phyloP scores from a whole-genome alignment of 306 rosid genomes.

The Cicer arietinum region DNA sequence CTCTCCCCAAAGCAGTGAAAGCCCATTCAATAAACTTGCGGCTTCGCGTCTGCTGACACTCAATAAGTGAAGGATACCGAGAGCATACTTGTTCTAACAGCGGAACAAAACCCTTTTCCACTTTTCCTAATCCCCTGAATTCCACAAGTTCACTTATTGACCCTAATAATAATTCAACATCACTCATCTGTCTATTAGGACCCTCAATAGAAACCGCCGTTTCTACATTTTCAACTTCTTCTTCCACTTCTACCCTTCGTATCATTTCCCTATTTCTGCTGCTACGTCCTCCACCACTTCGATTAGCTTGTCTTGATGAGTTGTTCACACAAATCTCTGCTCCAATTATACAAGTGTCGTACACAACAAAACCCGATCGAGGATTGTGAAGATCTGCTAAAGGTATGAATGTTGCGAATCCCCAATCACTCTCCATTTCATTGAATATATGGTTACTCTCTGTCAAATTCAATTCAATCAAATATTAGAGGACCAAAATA shows the following conservation, averaged over 20 bases:
- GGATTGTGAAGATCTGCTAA: neutral
- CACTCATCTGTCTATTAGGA: neutral
- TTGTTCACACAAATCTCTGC: neutral
- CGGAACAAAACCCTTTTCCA: slow-evolving; percentile 10
- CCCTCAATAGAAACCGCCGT: too few species aligned
- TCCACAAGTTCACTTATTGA: neutral
- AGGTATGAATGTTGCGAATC: neutral
- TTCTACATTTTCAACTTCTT: too few species aligned
- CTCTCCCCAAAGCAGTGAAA: slow-evolving; percentile 45
- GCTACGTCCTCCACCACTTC: neutral
- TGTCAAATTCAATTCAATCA: neutral
- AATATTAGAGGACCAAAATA: neutral
- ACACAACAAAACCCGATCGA: neutral
- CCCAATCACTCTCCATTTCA: neutral
- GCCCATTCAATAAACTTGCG: slow-evolving; percentile 39
- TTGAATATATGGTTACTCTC: neutral
- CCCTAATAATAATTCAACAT: neutral
- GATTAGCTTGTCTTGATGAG: neutral
- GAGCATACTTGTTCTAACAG: slow-evolving; percentile 32
- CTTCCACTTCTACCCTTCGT: neutral
- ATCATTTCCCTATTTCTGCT: neutral
- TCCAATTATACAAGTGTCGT: neutral
- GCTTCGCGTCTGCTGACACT: slow-evolving; percentile 37
- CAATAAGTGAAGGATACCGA: slow-evolving; percentile 38
- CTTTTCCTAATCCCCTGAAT: slow-evolving; percentile 13